These are phyloP conservation scores for Oryza coarctata DNA, from an alignment of 176 grass and related monocot genomes.

Conservation along the genomic window DNA sequence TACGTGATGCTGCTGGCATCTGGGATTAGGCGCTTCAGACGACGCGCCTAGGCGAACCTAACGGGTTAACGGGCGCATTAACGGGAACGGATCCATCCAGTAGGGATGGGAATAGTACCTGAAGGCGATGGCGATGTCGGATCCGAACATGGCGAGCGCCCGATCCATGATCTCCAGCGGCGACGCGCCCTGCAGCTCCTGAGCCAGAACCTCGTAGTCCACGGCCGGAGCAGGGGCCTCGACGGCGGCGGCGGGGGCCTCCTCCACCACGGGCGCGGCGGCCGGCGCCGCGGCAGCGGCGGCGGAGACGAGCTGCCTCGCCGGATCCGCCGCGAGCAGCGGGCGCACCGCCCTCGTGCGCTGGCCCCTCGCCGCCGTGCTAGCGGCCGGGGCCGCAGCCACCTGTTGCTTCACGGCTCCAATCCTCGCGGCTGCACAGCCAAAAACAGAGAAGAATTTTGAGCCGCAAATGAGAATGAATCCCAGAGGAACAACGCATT, in stretches of 20 bases:
- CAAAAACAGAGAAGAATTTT: background rate
- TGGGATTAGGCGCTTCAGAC: background rate
- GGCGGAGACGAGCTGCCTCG: constrained; percentile 51
- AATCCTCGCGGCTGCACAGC: constrained; percentile 44
- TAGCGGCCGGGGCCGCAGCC: constrained; percentile 14
- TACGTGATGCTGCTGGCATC: background rate
- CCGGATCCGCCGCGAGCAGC: constrained; percentile 56
- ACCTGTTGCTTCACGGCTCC: constrained; percentile 51
- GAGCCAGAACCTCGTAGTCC: constrained; percentile 69
- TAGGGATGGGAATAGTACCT: constrained; percentile 39
- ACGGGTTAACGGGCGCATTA: background rate
- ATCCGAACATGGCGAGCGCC: constrained; percentile 79
- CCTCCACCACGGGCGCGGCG: constrained; percentile 27
- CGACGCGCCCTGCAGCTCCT: constrained; percentile 68
- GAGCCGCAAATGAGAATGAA: constrained; percentile 1
- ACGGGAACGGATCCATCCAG: background rate
- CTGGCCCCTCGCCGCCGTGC: constrained; percentile 27
- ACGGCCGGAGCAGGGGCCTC: background rate
- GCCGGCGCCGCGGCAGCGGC: constrained; percentile 36
- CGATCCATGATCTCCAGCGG: constrained; percentile 92
- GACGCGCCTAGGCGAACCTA: background rate
- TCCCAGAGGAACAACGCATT: background rate
- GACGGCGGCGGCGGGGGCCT: background rate
- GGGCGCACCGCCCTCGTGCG: constrained; percentile 52
- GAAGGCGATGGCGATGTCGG: constrained; percentile 95